These are phyloP conservation scores for Saturnispora hagleri DNA, from an alignment of 805 yeast genomes.

Conservation along the genomic window DNA sequence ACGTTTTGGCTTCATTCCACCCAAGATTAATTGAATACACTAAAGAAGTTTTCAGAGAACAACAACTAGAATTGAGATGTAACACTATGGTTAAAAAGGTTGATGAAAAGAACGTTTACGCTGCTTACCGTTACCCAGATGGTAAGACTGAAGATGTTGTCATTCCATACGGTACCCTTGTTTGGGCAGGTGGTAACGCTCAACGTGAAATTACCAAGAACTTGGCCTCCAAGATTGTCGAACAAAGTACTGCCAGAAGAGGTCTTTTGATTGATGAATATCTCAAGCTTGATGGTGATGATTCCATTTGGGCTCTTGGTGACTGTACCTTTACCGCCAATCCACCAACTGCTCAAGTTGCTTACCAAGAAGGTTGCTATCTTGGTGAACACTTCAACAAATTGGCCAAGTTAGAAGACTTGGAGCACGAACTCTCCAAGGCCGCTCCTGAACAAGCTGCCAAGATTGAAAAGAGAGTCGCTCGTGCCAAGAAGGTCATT, in stretches of 20 bases:
- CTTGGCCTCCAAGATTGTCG: conserved; percentile 60
- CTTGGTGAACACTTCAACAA: conserved; percentile 65
- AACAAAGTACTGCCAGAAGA: conserved; percentile 78
- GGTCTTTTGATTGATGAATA: conserved; percentile 82
- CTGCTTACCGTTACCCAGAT: conserved; percentile 55
- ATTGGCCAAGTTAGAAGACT: conserved; percentile 50
- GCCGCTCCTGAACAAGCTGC: conserved; percentile 28
- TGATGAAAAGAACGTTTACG: conserved; percentile 58
- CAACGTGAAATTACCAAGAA: conserved; percentile 67
- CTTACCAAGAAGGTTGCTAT: conserved; percentile 86
- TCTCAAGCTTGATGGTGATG: conserved; percentile 75
- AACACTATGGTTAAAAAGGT: conserved; percentile 87
- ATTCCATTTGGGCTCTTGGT: conserved; percentile 77
- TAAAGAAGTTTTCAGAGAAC: conserved; percentile 57
- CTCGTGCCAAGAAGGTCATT: conserved; percentile 32
- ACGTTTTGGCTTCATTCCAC: conserved; percentile 71
- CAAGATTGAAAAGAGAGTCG: conserved; percentile 30
- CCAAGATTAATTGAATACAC: conserved; percentile 68
- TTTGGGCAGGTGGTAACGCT: conserved; percentile 97
- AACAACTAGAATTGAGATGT: conserved; percentile 65
- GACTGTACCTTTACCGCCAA: conserved; percentile 89
- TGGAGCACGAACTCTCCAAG: conserved; percentile 36
- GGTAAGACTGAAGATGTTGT: conserved; percentile 50
- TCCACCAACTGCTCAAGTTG: conserved; percentile 97
- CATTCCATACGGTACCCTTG: conserved; percentile 84